Percentiles rank a stretch among this genome's conserved stretches.
Conservation (phyloP, 192 early-diverging fungal genomes). For the Geosiphon pyriformis region DNA sequence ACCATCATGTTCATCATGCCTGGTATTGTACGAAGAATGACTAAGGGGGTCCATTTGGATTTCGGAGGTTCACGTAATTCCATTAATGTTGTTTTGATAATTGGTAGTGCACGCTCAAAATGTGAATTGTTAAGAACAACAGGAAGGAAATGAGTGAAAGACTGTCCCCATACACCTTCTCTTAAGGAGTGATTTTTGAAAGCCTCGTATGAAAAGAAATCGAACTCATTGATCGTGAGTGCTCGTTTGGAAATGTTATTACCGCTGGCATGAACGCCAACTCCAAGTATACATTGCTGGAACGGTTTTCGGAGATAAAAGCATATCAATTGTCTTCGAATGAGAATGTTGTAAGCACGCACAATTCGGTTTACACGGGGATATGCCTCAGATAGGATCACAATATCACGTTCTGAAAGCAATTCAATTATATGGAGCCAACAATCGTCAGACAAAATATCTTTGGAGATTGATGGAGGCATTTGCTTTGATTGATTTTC, state of each 20-base stretch:
- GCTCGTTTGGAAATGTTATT: not conserved
- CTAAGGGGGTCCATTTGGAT: not conserved
- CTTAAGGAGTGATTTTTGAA: not conserved
- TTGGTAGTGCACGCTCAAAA: conserved; percentile 1
- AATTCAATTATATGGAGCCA: conserved; percentile 13
- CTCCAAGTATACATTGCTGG: not conserved
- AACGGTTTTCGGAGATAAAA: conserved; percentile 1
- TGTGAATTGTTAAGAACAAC: not conserved
- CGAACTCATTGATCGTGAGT: not conserved
- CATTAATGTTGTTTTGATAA: conserved; percentile 6
- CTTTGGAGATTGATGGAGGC: not conserved
- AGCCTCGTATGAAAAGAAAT: conserved; percentile 6
- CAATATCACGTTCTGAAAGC: conserved; percentile 2
- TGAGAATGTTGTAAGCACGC: conserved; percentile 2
- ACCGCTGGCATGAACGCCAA: not conserved
- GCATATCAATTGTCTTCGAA: conserved; percentile 13
- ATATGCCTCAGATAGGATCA: conserved; percentile 13
- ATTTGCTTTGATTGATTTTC: not conserved
- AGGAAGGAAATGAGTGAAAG: conserved; percentile 11
- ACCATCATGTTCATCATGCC: conserved; percentile 4
- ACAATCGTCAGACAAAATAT: conserved; percentile 1
- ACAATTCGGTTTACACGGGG: not conserved
- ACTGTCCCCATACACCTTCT: conserved; percentile 1
- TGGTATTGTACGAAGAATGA: conserved; percentile 4
- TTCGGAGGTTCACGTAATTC: not conserved